A percentile compares a stretch with the other conserved stretches of the same genome.
Conservation (phyloP, 2,329 filamentous ascomycete genomes). For the Fulvia fulva region DNA sequence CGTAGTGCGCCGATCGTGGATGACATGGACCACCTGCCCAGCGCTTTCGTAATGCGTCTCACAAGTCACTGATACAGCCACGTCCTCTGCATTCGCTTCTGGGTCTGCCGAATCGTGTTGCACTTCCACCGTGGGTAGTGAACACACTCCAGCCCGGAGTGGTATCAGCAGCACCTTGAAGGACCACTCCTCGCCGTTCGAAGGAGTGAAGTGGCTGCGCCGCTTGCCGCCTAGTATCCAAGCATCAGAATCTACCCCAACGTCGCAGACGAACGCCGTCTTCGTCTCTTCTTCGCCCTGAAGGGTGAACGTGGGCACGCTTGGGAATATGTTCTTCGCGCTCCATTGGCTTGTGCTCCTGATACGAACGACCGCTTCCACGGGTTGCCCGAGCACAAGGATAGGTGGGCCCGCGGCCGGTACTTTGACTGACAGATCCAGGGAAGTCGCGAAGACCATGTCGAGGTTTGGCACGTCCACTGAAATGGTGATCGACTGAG, state of each 20-base stretch:
- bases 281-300: conserved; percentile 13
- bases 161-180: conserved; percentile 77
- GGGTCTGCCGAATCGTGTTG: conserved; percentile 52
- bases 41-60: conserved; percentile 79
- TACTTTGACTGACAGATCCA: conserved; percentile 17
- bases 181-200: conserved; percentile 26
- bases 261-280: conserved; percentile 73
- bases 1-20: conserved; percentile 17
- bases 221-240: conserved; percentile 84
- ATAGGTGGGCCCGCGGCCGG: conserved; percentile 33
- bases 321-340: conserved; percentile 46
- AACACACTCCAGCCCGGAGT: conserved; percentile 70
- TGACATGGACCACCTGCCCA: conserved; percentile 70
- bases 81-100: conserved; percentile 22
- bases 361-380: conserved; percentile 59
- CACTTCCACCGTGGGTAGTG: conserved; percentile 76
- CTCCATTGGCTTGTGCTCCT: conserved; percentile 55
- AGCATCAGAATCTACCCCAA: conserved; percentile 66
- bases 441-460: conserved; percentile 69
- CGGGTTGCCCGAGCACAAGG: conserved; percentile 60
- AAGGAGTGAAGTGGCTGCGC: conserved; percentile 68
- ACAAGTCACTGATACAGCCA: conserved; percentile 47
- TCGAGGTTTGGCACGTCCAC: conserved; percentile 83
- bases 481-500: conserved; percentile 71
- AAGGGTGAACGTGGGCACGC: conserved; percentile 20